phyloP scores from a whole-genome alignment of 176 grass and related monocot species.

The Avena sativa region DNA sequence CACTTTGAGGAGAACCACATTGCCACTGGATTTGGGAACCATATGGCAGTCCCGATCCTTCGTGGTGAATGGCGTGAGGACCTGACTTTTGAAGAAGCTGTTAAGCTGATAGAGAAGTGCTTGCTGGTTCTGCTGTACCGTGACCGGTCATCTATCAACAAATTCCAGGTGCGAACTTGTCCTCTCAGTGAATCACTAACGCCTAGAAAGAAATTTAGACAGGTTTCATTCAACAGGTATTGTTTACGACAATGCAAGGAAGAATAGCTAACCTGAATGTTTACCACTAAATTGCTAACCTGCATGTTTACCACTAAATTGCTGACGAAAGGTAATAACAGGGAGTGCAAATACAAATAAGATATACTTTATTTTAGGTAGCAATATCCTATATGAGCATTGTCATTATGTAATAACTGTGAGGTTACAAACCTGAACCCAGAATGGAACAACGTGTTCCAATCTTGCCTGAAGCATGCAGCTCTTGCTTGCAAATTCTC shows the following conservation, averaged over 20 bases:
- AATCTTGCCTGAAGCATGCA: no score
- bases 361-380: no score
- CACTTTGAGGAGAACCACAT: constrained; percentile 97
- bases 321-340: no score
- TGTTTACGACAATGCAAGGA: neutral
- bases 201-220: neutral
- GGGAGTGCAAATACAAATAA: no score
- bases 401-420: no score
- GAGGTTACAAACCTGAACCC: no score
- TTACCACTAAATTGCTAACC: no score
- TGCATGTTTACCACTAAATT: no score
- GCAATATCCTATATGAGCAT: no score
- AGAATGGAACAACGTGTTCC: no score
- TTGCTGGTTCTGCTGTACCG: constrained; percentile 95
- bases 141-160: constrained; percentile 96
- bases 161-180: constrained; percentile 79
- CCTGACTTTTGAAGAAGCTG: constrained; percentile 96
- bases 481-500: no score
- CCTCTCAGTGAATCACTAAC: neutral
- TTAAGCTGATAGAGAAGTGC: constrained; percentile 97
- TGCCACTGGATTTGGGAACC: constrained; percentile 99
- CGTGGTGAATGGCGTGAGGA: constrained; percentile 94
- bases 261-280: no score
- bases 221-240: neutral
- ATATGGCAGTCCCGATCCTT: constrained; percentile 91